Evolutionary conservation across 106 monocot genomes (phyloP), one percentile per base, ranked within the genome.

Genomic region (Dioscorea alata): DNA sequence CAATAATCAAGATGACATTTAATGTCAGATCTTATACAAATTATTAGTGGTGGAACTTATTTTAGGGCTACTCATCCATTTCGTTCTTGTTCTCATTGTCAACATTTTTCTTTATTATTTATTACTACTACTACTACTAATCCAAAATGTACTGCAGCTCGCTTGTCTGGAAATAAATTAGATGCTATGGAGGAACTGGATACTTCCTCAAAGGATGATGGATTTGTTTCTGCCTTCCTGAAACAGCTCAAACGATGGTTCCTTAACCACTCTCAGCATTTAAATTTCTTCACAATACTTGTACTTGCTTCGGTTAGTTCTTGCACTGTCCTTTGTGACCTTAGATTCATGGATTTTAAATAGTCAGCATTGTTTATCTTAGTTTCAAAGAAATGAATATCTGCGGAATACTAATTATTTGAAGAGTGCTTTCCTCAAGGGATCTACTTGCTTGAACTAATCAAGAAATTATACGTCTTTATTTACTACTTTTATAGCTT

Each of bases 271-370:
- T 74, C 89, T 6, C 92, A 92, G 17, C 84, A 86, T 77, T 73
- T 97, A 58, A 92, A 86, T 66, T 92, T 89, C 69, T 75, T 83
- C 52, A 84, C 84, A 5, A 89, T 97, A 74, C 76, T 97, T 31
- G 52, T 86, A 31, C 96, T 97, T 80, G 96, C 96, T 74, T 92
- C 96, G 52, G 96, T 97, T 59, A 82, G 84, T 74, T 64, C 23
- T 54, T 42, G 9, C 6, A 42, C 6, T 42, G 42, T 42, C 10
- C 13, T 53, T 49, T 49, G 33, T 18, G n/a, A 21, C 65, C 22
- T 34, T 28, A 69, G 58, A 12, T 31, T 9, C 42, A 42, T 42
- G 9, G 42, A 42, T 42, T 0, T 5, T 24, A 7, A 24, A 61
- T 24, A 54, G 13, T 54, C 19, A 16, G 18, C 15, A 54, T 13